phyloP scores from a whole-genome alignment of 2,329 filamentous ascomycete genomes.

The Penicillium digitatum region DNA sequence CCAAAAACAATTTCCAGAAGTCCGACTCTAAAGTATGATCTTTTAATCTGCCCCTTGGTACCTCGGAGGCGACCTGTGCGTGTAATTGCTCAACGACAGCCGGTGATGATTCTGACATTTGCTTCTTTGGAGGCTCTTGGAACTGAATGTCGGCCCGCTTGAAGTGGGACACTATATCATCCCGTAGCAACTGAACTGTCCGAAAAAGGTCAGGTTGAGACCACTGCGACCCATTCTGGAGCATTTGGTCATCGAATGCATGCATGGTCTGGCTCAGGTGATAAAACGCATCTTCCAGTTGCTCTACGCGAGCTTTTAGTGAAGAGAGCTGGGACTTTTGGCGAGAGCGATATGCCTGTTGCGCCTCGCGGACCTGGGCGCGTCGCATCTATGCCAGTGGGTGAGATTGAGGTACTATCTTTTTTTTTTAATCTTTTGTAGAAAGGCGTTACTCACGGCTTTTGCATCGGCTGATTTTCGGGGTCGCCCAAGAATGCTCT shows the following conservation, averaged over 20 bases:
- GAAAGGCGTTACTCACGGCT: not conserved
- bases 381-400: constrained; percentile 2
- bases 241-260: constrained; percentile 3
- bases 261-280: constrained; percentile 5
- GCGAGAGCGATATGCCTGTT: constrained; percentile 14
- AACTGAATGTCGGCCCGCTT: not conserved
- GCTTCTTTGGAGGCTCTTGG: not conserved
- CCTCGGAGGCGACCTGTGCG: not conserved
- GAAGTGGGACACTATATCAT: constrained; percentile 7
- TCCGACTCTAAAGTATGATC: not conserved
- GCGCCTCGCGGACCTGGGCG: constrained; percentile 14
- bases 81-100: not conserved
- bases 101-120: not conserved
- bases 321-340: constrained; percentile 11
- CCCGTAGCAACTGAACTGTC: constrained; percentile 4
- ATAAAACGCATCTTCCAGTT: constrained; percentile 8
- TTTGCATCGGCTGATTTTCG: not conserved
- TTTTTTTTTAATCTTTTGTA: no score
- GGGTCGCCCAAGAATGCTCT: not conserved
- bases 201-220: constrained; percentile 3
- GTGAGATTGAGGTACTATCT: not conserved
- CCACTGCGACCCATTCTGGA: not conserved
- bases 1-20: constrained; percentile 2
- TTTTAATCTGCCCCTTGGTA: not conserved
- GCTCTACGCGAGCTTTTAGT: constrained; percentile 9